phyloP scores from a whole-genome alignment of 78 protist genomes.

The Dictyostelium capitatum region DNA sequence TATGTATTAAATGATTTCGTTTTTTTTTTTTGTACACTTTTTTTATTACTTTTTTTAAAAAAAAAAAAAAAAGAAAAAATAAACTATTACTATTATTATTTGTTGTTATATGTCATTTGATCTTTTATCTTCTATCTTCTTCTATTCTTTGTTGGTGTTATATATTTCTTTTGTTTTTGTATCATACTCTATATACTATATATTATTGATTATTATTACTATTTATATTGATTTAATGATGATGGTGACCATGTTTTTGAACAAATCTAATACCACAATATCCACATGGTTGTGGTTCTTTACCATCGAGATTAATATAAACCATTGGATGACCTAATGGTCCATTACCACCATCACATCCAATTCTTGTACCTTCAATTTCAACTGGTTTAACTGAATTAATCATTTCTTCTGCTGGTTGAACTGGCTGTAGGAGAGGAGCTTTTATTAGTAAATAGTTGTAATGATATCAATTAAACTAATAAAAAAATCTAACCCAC shows the following conservation, averaged over 20 bases:
- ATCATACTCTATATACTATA: too few species aligned
- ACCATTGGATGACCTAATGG: constrained; percentile 84
- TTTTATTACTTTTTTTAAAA: too few species aligned
- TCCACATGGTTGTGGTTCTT: constrained; percentile 81
- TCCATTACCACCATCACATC: constrained; percentile 86
- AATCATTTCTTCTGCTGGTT: constrained; percentile 68
- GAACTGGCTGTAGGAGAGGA: constrained; percentile 68
- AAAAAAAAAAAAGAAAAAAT: too few species aligned
- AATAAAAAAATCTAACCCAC: neutral
- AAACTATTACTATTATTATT: too few species aligned
- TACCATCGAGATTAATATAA: constrained; percentile 71
- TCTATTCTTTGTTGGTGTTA: too few species aligned
- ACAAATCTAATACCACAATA: constrained; percentile 84
- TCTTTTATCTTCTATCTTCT: too few species aligned
- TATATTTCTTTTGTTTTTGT: too few species aligned
- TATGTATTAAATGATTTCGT: too few species aligned
- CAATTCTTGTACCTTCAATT: constrained; percentile 30
- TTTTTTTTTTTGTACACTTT: too few species aligned
- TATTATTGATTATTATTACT: neutral
- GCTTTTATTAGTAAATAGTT: too few species aligned
- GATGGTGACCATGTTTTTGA: constrained; percentile 62
- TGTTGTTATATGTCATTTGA: neutral
- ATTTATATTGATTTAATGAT: constrained; percentile 40
- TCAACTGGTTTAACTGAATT: constrained; percentile 70
- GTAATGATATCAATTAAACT: neutral